Base-by-base conservation (phyloP, 768 basidiomycete species). In the Mycena vulgaris region DNA sequence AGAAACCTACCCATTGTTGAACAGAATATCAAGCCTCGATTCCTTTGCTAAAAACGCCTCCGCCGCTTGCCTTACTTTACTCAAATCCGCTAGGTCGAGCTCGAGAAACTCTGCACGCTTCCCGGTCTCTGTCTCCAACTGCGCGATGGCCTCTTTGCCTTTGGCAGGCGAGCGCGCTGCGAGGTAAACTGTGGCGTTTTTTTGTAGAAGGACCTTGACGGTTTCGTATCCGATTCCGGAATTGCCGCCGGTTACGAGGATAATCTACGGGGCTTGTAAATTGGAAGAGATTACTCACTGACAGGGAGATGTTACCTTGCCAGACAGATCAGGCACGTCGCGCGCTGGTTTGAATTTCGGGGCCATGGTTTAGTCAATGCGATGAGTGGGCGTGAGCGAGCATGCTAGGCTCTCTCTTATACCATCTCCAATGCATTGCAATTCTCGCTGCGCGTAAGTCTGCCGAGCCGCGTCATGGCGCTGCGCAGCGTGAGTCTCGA, bases 11-110 rank as follows among this genome's bases (percentile, higher is more conserved):
- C 63, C 75, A 49, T 75, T 76, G 48, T 76, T 76, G 60, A 72
- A 74, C 59, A 76, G 45, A 17, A 76, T 62, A 67, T 76, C 69
- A 40, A 76, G 51, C 66, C 59, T 57, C 21, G 25, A 57, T 30
- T 76, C 75, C 40, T 62, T 53, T 2, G 53, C 56, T 53, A 77
- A 25, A 70, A 84, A 86, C 39, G 83, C 82, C 33, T 83, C 74
- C 1, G 84, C 88, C 0, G 85, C 79, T 16, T 57, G 69, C 52
- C 80, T 81, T 27, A 89, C 78, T 5, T 78, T 75, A 11, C 70
- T 64, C 7, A 89, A 73, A 72, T 80, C 80, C 6, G 77, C 74
- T 5, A 89, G 79, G 55, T 89, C 86, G 8, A 88, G 83, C 64
- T 83, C 74, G 0, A 89, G 75, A 65, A 83, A 71, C 77, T 37